Percentiles rank a stretch among this genome's conserved stretches.
These are phyloP conservation scores for Diddensiella transvaalensis DNA, from an alignment of 805 yeast genomes.

Conservation along the genomic window DNA sequence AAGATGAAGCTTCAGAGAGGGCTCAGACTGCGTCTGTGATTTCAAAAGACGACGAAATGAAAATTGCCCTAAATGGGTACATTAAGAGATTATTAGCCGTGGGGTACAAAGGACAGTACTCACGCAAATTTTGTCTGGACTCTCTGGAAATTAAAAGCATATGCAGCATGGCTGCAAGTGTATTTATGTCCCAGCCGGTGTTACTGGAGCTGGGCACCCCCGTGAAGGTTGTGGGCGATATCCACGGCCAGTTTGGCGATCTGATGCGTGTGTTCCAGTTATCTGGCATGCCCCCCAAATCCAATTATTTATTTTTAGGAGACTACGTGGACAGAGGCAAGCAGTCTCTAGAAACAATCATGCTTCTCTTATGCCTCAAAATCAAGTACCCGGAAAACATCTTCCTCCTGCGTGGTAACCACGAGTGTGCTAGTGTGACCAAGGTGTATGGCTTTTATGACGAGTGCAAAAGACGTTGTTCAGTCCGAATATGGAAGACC, in stretches of 20 bases:
- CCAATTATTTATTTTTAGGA: conserved; percentile 85
- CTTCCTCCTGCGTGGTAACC: conserved; percentile 86
- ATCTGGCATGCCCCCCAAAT: conserved; percentile 91
- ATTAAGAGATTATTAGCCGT: conserved; percentile 84
- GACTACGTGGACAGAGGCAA: conserved; percentile 97
- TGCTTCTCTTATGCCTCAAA: conserved; percentile 79
- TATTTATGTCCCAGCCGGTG: conserved; percentile 83
- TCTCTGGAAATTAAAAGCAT: conserved; percentile 75
- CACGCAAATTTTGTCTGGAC: conserved; percentile 77
- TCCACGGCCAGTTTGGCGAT: conserved; percentile 92
- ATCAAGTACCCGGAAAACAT: conserved; percentile 92
- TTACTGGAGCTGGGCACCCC: conserved; percentile 79
- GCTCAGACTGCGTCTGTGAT: neutral
- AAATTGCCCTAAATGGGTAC: neutral
- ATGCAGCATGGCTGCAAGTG: conserved; percentile 77
- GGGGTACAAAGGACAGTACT: conserved; percentile 70
- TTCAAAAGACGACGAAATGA: neutral
- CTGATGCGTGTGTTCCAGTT: conserved; percentile 79
- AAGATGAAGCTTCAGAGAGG: conserved; percentile 1
- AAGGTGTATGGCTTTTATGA: conserved; percentile 94
- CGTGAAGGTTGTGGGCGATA: conserved; percentile 85
- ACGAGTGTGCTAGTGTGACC: conserved; percentile 93
- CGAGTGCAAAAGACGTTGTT: conserved; percentile 89
- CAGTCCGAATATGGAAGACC: conserved; percentile 82
- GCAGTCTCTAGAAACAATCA: conserved; percentile 85